Evolutionary conservation across 345 rosid species (phyloP), one percentile per base, ranked within the genome.

Genomic region (Ailanthus altissimus): DNA sequence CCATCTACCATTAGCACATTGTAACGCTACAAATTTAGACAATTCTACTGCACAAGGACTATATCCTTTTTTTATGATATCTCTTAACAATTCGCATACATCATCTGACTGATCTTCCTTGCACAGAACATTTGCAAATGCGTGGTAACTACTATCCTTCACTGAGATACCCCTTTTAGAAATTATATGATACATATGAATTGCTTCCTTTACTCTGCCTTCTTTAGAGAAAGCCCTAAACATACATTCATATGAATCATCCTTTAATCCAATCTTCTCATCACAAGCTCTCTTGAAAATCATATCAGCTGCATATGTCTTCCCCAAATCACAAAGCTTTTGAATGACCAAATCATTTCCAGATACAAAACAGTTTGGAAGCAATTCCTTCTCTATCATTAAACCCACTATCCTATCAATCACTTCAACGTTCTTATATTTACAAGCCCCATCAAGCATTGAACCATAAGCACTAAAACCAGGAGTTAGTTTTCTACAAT

Each of bases 391-490:
- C 82, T 87, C 82, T 3, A 62, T 74, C 93, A 89, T 83, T 38
- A 83, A 49, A 70, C 59, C 54, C 76, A 83, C 65, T 53, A 87
- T 79, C 81, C 76, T 87, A 67, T 87, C 86, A 47, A 81, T 81
- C 69, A 80, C 82, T 83, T 85, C 87, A 11, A 60, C 67, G 47
- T 88, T 82, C 63, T 81, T 74, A 61, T 62, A 73, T 81, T 70
- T 86, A 79, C 94, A 90, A 7, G 85, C 97, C 78, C 88, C 93
- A 80, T 93, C 97, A 69, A 93, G 93, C 23, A 91, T 57, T 6
- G 85, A 83, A 78, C 91, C 74, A 70, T 81, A 88, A 65, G 90
- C 77, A 77, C 56, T 43, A 66, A 87, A 88, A 81, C 92, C 79
- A 46, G 89, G 64, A 53, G 77, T 72, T 10, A 90, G 61, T 65